Percentiles rank a stretch among this genome's conserved stretches.
phyloP scores from a whole-genome alignment of 768 basidiomycete genomes.

The Phylloporus rhodoxanthus region DNA sequence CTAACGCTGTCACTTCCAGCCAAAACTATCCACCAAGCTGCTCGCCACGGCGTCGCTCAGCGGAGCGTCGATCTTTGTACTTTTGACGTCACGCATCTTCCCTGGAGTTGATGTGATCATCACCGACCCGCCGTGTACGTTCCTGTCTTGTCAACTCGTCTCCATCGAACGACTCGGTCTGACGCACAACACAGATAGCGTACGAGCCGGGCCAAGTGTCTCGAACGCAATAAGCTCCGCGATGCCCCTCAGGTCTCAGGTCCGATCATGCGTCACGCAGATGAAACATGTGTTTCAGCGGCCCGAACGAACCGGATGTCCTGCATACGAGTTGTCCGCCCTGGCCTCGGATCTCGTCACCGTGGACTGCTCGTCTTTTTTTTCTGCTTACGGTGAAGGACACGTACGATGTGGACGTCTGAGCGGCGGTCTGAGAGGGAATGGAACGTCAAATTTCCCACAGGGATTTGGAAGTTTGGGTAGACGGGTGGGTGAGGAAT shows the following conservation, averaged over 20 bases:
- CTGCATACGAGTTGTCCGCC: conserved; percentile 87
- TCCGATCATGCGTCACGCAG: conserved; percentile 39
- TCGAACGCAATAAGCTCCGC: conserved; percentile 58
- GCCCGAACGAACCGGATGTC: conserved; percentile 64
- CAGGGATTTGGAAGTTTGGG: conserved; percentile 97
- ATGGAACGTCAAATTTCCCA: conserved; percentile 83
- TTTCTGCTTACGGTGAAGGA: conserved; percentile 87
- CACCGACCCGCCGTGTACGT: conserved; percentile 89
- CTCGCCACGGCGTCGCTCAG: conserved; percentile 72
- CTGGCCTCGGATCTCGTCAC: conserved; percentile 82
- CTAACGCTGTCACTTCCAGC: conserved; percentile 12
- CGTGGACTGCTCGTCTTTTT: conserved; percentile 92
- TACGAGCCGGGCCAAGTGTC: conserved; percentile 83
- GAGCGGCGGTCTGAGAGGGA: conserved; percentile 71
- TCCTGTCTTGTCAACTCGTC: neutral
- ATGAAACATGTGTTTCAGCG: conserved; percentile 4
- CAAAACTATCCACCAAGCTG: conserved; percentile 57
- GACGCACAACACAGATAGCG: conserved; percentile 85
- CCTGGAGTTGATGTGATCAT: conserved; percentile 95
- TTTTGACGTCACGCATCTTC: conserved; percentile 88
- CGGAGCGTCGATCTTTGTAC: conserved; percentile 80
- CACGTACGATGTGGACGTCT: conserved; percentile 85
- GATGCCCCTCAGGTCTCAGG: conserved; percentile 31
- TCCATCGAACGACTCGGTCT: neutral
- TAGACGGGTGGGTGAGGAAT: conserved; percentile 52